Evolutionary conservation across 805 yeast genomes (phyloP).

Genomic region (Naumovozyma castellii): DNA sequence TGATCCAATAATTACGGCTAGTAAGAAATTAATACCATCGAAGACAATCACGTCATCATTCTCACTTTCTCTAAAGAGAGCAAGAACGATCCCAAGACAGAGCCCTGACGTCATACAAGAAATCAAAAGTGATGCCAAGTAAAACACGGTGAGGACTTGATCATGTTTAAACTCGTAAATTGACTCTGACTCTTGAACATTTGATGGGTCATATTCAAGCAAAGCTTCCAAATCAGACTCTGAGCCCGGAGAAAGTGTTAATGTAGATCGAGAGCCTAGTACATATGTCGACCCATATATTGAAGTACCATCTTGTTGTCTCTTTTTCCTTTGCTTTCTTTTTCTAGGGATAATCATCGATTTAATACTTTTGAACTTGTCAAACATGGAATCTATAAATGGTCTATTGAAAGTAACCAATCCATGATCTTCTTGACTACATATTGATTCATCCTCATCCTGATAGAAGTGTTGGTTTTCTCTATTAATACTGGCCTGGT

Average conservation of each 20-base stretch:
- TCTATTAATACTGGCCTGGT: conserved; percentile 9
- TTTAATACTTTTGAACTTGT: neutral
- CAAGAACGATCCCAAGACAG: conserved; percentile 20
- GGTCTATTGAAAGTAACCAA: conserved; percentile 19
- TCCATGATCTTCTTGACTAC: conserved; percentile 11
- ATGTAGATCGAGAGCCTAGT: neutral
- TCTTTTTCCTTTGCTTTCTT: neutral
- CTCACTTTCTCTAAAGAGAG: conserved; percentile 17
- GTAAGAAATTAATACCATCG: conserved; percentile 14
- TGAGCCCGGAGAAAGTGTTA: neutral
- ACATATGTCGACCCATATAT: neutral
- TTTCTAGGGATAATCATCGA: neutral
- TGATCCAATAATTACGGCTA: conserved; percentile 15
- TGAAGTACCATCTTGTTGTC: neutral
- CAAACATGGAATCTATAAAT: conserved; percentile 18
- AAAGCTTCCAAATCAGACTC: conserved; percentile 1
- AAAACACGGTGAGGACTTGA: conserved; percentile 24
- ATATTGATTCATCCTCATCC: conserved; percentile 5
- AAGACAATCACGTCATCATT: conserved; percentile 11
- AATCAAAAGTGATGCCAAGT: conserved; percentile 16
- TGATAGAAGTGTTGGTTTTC: conserved; percentile 5
- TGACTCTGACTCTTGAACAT: conserved; percentile 18
- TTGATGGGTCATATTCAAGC: conserved; percentile 11
- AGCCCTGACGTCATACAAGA: conserved; percentile 24
- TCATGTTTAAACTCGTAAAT: conserved; percentile 26